Evolutionary conservation across 2,329 filamentous ascomycete species (phyloP), one percentile per base, ranked within the genome.

Genomic region (Pseudogymnoascus sp.): DNA sequence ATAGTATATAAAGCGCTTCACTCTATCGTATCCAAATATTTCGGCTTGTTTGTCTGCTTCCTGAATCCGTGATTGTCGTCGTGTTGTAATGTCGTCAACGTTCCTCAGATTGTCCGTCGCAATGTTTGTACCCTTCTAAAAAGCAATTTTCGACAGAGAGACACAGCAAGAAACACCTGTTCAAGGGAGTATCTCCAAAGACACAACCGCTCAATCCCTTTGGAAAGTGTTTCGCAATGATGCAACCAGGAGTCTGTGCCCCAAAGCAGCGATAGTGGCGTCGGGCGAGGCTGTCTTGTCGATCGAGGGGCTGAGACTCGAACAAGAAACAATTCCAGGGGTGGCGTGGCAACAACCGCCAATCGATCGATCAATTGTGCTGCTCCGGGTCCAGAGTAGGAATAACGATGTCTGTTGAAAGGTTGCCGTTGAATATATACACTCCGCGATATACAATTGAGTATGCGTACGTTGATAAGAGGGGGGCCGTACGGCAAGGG

Each of bases 191-290:
- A 53, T 53, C 23, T 11, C 5, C 7, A 31, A 53, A 53, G 47
- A 53, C 25, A 53, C 23, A 6, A 50, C 44, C 23, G 23, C 23
- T 5, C n/a, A 53, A 14, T n/a, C 40, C 18, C 12, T 25, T 53
- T 53, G 14, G 14, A 28, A 16, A 25, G n/a, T 31, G 47, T 53
- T 53, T 53, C 47, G 47, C 47, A 53, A 53, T 28, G 25, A 53
- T 11, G 23, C 25, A 25, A 11, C 47, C 25, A 53, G 47, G 4
- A 31, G 47, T 53, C 47, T 53, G 47, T 31, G 47, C 23, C 47
- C 47, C 47, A 53, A 53, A 53, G 25, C 25, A 31, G 47, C 47
- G 47, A 53, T 53, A 53, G 47, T 53, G 47, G 47, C 47, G 47
- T 18, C 47, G 8, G 25, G 25, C 47, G 16, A 53, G 47, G 47